phyloP scores from a whole-genome alignment of 768 basidiomycete species.

The Termitomyces sp. region DNA sequence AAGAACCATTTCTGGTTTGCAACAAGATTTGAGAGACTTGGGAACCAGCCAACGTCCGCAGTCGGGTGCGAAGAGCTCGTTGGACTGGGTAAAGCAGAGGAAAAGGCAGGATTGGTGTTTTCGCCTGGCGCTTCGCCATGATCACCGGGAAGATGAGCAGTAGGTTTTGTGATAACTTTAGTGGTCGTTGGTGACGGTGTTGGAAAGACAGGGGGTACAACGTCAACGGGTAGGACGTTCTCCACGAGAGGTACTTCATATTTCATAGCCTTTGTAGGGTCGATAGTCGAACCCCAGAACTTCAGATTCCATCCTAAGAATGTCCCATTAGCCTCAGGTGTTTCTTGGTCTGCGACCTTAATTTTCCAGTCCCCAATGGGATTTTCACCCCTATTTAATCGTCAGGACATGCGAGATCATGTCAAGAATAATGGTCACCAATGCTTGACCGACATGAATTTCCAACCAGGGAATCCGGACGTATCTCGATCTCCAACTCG shows the following conservation, averaged over 20 bases:
- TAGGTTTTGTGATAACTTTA: slow-evolving; percentile 78
- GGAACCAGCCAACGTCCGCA: slow-evolving; percentile 77
- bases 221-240: slow-evolving; percentile 39
- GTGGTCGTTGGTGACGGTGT: slow-evolving; percentile 32
- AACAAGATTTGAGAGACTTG: slow-evolving; percentile 67
- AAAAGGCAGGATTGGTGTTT: slow-evolving; percentile 70
- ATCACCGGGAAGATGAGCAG: slow-evolving; percentile 80
- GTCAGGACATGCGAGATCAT: slow-evolving; percentile 12
- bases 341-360: slow-evolving; percentile 73
- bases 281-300: slow-evolving; percentile 85
- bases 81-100: slow-evolving; percentile 24
- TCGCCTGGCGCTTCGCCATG: slow-evolving; percentile 79
- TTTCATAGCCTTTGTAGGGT: slow-evolving; percentile 56
- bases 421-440: slow-evolving; percentile 53
- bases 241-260: slow-evolving; percentile 57
- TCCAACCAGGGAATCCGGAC: slow-evolving; percentile 88
- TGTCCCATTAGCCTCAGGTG: slow-evolving; percentile 43
- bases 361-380: slow-evolving; percentile 90
- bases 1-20: slow-evolving; percentile 87
- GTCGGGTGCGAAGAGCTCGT: slow-evolving; percentile 40
- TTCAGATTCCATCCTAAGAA: slow-evolving; percentile 92
- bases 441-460: slow-evolving; percentile 97
- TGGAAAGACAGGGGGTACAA: slow-evolving; percentile 31
- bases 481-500: slow-evolving; percentile 58
- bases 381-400: slow-evolving; percentile 74